phyloP scores from a whole-genome alignment of 495 filamentous ascomycete species.

The Tuber indicum region DNA sequence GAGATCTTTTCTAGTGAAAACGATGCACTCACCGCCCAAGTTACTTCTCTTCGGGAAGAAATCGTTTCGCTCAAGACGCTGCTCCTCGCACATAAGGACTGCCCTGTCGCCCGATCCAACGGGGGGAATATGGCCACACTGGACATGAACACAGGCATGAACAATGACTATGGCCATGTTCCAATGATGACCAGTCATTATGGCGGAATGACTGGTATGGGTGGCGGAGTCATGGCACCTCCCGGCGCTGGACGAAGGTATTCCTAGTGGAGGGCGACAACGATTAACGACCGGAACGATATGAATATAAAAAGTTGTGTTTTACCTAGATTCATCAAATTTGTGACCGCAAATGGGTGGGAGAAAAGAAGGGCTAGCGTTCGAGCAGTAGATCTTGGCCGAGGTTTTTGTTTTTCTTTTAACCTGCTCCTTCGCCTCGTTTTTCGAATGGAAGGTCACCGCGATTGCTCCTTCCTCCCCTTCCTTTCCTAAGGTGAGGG shows the following conservation, averaged over 20 bases:
- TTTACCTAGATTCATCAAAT: constrained; percentile 36
- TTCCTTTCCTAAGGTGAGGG: background rate
- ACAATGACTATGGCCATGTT: constrained; percentile 20
- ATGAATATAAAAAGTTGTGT: constrained; percentile 35
- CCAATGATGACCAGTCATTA: constrained; percentile 33
- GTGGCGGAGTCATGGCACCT: constrained; percentile 31
- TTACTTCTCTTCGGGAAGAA: constrained; percentile 79
- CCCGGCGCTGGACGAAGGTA: constrained; percentile 35
- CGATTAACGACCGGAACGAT: constrained; percentile 37
- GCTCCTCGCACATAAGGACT: constrained; percentile 92
- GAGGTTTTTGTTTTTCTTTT: background rate
- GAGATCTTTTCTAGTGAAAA: constrained; percentile 88
- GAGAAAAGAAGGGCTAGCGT: background rate
- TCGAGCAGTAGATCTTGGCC: background rate
- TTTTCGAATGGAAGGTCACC: background rate
- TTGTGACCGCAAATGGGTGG: background rate
- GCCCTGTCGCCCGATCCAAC: constrained; percentile 83
- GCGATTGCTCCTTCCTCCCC: background rate
- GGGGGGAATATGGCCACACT: constrained; percentile 53
- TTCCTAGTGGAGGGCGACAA: constrained; percentile 29
- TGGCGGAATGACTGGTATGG: constrained; percentile 27
- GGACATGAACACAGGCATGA: constrained; percentile 29
- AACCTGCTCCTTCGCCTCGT: background rate
- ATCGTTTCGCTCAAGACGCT: constrained; percentile 93
- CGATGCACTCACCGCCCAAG: constrained; percentile 74